Evolutionary conservation across 768 basidiomycete species (phyloP), one percentile per base, ranked within the genome.

Genomic region (Amanita pallidorosea): DNA sequence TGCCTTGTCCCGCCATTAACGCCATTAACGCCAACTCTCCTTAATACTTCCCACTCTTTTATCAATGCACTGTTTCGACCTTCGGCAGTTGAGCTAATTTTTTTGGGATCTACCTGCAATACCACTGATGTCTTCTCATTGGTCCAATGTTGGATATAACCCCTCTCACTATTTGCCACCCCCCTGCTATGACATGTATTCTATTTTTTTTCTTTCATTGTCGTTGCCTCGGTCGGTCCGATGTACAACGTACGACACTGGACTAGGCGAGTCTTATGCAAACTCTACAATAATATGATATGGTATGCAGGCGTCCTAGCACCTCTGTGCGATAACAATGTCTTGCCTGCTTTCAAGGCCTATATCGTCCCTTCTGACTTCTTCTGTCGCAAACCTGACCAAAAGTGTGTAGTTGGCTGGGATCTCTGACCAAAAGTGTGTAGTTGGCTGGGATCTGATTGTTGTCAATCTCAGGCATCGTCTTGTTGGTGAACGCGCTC

Each of bases 381-480:
- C 79, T 33, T 76, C 72, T 2, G 83, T 79, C 12, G 67, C 44
- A 55, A 80, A 83, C 34, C 60, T 59, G 12, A 85, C 76, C 15
- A 67, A 56, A 36, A 79, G 65, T 2, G 58, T 65, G 55, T 79
- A 81, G 18, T 56, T 64, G 3, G 74, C 80, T 6, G 64, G 48
- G 4, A 67, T 61, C 11, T 67, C 60, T 59, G 12, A 85, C 76
- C 15, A 67, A 56, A 36, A 79, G 65, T 2, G 58, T 65, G 55
- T 79, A 81, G 18, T 56, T 64, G 3, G 74, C 80, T 6, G 64
- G 48, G 4, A 67, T 61, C 11, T 67, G 54, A 7, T 53, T 58
- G 34, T 69, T 67, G 13, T 58, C 49, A 22, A 80, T 41, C 25
- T 66, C 66, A n/a, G 83, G 60, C 34, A 46, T 57, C 9, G 83